phyloP scores from a whole-genome alignment of 169 alveolate genomes.

The Eimeria sp. region DNA sequence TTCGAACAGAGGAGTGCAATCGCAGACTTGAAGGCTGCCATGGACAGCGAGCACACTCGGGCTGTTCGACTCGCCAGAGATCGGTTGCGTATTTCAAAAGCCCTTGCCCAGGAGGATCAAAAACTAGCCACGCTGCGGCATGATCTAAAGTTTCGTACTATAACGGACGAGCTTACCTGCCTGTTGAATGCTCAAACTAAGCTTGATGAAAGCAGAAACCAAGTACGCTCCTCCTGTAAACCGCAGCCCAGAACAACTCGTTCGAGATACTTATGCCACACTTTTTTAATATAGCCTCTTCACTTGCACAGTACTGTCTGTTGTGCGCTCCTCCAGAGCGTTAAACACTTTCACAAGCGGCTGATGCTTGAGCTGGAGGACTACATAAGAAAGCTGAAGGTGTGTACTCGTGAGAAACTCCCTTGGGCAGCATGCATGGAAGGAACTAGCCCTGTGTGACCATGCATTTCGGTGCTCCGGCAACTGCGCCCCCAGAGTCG shows the following conservation, averaged over 20 bases:
- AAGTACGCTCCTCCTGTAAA: neutral
- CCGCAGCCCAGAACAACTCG: neutral
- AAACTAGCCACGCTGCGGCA: neutral
- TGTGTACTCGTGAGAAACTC: neutral
- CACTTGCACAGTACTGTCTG: neutral
- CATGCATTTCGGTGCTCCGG: neutral
- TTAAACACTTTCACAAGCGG: neutral
- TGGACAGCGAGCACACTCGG: neutral
- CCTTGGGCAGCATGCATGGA: neutral
- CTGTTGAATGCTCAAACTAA: neutral
- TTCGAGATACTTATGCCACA: neutral
- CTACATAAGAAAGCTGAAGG: slow-evolving; percentile 36
- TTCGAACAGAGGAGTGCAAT: slow-evolving; percentile 3
- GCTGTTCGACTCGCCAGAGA: neutral
- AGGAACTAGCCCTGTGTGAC: neutral
- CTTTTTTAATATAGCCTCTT: neutral
- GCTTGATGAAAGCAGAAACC: slow-evolving; percentile 6
- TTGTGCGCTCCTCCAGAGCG: neutral
- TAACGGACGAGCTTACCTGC: neutral
- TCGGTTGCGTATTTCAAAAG: neutral
- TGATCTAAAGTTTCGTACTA: neutral
- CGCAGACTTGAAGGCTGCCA: slow-evolving; percentile 4
- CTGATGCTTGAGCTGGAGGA: slow-evolving; percentile 52
- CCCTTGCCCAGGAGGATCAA: slow-evolving; percentile 5
- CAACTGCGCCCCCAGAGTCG: neutral